Conservation (phyloP, 148 eudicot genomes). For the Vaccinium macrocarpon region DNA sequence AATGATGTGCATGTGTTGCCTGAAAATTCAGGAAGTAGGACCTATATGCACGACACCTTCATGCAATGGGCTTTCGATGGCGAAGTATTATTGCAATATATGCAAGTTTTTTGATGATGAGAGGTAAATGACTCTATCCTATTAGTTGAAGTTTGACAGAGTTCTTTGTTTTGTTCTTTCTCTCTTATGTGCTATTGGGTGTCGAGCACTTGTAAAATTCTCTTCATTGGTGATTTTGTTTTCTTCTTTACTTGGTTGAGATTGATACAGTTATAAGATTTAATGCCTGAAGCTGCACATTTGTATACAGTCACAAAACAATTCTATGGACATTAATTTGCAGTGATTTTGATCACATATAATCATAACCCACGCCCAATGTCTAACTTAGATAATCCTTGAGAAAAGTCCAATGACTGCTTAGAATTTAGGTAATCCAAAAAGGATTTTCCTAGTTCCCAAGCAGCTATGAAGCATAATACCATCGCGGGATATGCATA, state of each 20-base stretch:
- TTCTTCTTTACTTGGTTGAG: neutral
- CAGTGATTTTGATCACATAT: neutral
- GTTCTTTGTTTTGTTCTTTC: neutral
- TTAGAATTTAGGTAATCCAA: neutral
- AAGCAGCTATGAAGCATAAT: neutral
- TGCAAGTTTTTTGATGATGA: slow-evolving; percentile 98
- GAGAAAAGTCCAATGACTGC: neutral
- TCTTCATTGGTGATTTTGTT: slow-evolving; percentile 1
- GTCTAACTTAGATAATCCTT: neutral
- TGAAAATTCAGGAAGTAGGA: slow-evolving; percentile 81
- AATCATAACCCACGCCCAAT: neutral
- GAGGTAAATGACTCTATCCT: slow-evolving; percentile 36
- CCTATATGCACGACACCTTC: slow-evolving; percentile 74
- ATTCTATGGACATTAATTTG: neutral
- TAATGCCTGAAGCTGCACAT: neutral
- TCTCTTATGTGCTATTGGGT: neutral
- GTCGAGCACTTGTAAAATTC: neutral
- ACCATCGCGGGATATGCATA: neutral
- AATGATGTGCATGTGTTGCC: slow-evolving; percentile 97
- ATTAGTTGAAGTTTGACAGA: neutral
- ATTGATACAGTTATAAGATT: neutral
- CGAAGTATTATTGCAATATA: slow-evolving; percentile 79
- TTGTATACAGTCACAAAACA: neutral
- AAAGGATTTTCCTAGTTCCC: neutral
- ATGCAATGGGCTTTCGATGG: slow-evolving; percentile 76